Evolutionary conservation across 1,284 basidiomycete genomes (phyloP).

Genomic region (Neotropicomus parvogracilis): DNA sequence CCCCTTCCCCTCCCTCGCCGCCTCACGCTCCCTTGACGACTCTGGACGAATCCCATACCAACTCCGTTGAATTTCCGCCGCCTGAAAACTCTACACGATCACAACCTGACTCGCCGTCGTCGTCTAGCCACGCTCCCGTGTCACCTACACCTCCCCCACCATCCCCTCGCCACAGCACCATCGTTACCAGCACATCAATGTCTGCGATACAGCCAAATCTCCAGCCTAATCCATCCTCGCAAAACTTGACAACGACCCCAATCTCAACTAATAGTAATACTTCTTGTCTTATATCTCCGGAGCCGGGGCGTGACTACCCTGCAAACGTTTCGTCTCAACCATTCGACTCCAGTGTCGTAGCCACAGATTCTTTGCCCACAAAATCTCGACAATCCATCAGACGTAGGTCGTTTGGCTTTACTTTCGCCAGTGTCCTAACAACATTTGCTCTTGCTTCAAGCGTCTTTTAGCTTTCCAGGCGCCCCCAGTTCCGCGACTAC

Average conservation of each 20-base stretch:
- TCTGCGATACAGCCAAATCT: conserved; percentile 15
- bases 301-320: conserved; percentile 6
- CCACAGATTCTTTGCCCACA: conserved; percentile 2
- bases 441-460: conserved; percentile 12
- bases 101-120: conserved; percentile 11
- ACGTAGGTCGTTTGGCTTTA: conserved; percentile 17
- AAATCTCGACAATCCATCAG: conserved; percentile 21
- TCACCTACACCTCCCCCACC: conserved; percentile 18
- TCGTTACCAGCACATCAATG: conserved; percentile 15
- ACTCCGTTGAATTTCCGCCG: conserved; percentile 7
- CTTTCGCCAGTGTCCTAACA: neutral
- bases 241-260: conserved; percentile 10
- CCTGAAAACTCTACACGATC: conserved; percentile 5
- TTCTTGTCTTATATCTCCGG: conserved; percentile 26
- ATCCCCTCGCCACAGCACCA: conserved; percentile 8
- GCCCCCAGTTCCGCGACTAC: conserved; percentile 8
- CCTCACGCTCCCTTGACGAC: conserved; percentile 23
- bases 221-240: conserved; percentile 22
- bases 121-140: conserved; percentile 17
- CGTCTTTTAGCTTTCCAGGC: conserved; percentile 27
- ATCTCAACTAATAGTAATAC: conserved; percentile 17
- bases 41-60: conserved; percentile 15
- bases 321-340: conserved; percentile 9
- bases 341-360: conserved; percentile 14
- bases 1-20: conserved; percentile 21